Conservation (phyloP, 1,284 basidiomycete genomes). For the Agroathelia rolfsii region DNA sequence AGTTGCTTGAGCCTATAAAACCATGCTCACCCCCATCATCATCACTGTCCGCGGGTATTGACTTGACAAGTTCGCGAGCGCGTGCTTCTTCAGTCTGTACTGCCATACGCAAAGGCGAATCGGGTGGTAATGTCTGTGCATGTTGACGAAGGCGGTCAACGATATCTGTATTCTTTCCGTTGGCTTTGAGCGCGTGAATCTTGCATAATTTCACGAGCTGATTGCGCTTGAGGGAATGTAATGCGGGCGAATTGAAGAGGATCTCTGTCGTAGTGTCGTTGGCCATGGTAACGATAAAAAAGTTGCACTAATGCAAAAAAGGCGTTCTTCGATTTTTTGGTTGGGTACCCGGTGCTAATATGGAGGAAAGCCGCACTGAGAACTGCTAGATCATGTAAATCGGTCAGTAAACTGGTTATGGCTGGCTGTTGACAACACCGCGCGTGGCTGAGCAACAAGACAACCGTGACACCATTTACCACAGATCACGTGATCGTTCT, state of each 20-base stretch:
- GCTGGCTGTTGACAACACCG: no score
- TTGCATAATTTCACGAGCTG: constrained; percentile 77
- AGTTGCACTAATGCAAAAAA: constrained; percentile 5
- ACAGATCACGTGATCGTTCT: no score
- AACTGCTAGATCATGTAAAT: no score
- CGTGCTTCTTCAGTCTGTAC: constrained; percentile 32
- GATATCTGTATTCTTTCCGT: constrained; percentile 66
- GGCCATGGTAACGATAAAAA: constrained; percentile 4
- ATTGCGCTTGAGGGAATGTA: constrained; percentile 69
- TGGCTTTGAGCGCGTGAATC: constrained; percentile 64
- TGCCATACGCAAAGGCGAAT: constrained; percentile 40
- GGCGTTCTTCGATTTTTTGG: no score
- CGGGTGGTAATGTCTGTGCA: constrained; percentile 46
- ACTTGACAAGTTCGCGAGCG: no score
- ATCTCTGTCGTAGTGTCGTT: constrained; percentile 68
- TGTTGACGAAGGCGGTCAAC: constrained; percentile 56
- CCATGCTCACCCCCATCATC: constrained; percentile 14
- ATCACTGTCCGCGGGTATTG: no score
- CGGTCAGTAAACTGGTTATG: no score
- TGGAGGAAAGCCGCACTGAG: no score
- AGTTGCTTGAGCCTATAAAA: constrained; percentile 8
- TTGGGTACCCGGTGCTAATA: no score
- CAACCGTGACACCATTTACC: no score
- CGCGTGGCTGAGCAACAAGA: no score
- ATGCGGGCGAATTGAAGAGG: constrained; percentile 68